phyloP scores from a whole-genome alignment of 140 eudicot genomes.

The Cichorium intybus region DNA sequence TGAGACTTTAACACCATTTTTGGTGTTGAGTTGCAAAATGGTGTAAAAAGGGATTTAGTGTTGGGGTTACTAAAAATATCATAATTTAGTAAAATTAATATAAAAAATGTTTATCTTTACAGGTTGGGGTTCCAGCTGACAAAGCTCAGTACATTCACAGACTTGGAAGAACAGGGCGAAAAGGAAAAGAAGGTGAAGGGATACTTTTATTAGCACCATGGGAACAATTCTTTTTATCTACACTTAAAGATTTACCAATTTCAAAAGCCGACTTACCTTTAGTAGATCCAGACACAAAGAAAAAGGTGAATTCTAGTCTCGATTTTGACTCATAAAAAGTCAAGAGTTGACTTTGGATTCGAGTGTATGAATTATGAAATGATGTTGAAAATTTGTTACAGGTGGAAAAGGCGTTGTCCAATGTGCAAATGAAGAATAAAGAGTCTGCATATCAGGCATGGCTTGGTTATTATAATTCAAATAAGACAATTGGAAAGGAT shows the following conservation, averaged over 20 bases:
- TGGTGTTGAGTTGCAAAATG: too few relatives aligned
- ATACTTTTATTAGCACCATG: conserved; percentile 85
- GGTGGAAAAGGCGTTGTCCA: conserved; percentile 77
- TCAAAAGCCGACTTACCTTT: conserved; percentile 57
- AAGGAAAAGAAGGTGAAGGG: conserved; percentile 96
- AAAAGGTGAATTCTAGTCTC: conserved; percentile 42
- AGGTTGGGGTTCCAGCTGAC: conserved; percentile 93
- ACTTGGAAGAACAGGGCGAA: conserved; percentile 94
- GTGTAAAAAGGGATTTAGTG: too few relatives aligned
- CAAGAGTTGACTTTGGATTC: conserved; percentile 9
- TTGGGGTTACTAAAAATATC: too few relatives aligned
- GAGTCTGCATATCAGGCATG: conserved; percentile 98
- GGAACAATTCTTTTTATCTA: conserved; percentile 84
- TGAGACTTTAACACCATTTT: too few relatives aligned
- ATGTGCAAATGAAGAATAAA: conserved; percentile 78
- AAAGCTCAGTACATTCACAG: conserved; percentile 93
- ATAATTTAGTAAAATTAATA: not conserved
- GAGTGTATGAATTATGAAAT: too few relatives aligned
- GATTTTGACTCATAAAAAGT: not conserved
- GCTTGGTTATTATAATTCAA: conserved; percentile 96
- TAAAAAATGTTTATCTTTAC: not conserved
- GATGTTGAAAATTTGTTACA: conserved; percentile 26
- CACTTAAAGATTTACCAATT: conserved; percentile 65
- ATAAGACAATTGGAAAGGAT: conserved; percentile 59
- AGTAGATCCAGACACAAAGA: conserved; percentile 68